These are phyloP conservation scores for Salmacisia buchloeana DNA, from an alignment of 1,284 basidiomycete species.

Conservation along the genomic window DNA sequence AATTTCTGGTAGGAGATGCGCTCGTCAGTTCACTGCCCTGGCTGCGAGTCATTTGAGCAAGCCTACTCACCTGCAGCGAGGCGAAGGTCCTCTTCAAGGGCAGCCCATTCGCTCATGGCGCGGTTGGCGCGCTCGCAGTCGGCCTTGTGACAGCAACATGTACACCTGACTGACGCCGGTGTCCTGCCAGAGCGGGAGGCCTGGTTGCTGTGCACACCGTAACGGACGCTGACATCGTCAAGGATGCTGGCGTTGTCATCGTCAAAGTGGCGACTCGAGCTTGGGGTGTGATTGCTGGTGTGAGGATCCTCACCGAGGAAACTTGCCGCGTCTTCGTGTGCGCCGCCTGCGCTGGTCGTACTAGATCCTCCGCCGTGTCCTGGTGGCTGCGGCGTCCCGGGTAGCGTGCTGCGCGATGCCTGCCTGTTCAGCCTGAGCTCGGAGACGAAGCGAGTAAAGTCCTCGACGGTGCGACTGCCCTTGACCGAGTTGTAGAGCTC, in stretches of 20 bases:
- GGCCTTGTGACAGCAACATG: constrained; percentile 41
- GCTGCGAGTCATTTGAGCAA: background rate
- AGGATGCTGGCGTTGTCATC: constrained; percentile 15
- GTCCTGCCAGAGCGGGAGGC: background rate
- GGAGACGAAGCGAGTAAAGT: constrained; percentile 43
- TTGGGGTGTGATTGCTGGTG: background rate
- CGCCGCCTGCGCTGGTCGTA: background rate
- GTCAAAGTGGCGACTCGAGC: background rate
- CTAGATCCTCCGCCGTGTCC: constrained; percentile 14
- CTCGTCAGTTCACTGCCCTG: background rate
- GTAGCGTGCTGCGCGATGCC: constrained; percentile 10
- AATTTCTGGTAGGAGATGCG: constrained; percentile 61
- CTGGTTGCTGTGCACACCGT: background rate
- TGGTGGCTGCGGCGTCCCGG: constrained; percentile 18
- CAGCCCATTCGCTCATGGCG: constrained; percentile 41
- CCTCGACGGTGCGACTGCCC: constrained; percentile 39
- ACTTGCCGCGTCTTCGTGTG: constrained; percentile 2
- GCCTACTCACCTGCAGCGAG: constrained; percentile 34
- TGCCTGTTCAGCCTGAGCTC: constrained; percentile 38
- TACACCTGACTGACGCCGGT: constrained; percentile 10
- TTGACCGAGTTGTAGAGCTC: constrained; percentile 36
- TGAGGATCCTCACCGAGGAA: constrained; percentile 15
- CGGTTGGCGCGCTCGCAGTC: constrained; percentile 36
- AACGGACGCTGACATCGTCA: constrained; percentile 10
- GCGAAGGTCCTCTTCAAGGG: constrained; percentile 45